These are phyloP conservation scores for Mycena sanguinolenta DNA, from an alignment of 768 basidiomycete genomes.

Conservation along the genomic window DNA sequence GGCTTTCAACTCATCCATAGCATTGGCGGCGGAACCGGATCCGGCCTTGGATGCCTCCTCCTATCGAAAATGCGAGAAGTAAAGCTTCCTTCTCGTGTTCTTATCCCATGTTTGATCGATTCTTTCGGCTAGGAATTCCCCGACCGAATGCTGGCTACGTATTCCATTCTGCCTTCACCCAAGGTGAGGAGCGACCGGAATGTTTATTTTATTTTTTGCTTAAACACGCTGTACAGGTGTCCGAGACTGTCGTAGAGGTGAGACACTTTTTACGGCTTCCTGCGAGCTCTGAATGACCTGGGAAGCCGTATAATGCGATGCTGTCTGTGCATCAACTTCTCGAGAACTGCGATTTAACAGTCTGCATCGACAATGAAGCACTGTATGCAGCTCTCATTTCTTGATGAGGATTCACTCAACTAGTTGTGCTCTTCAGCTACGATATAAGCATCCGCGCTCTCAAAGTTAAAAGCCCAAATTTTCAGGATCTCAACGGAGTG, in stretches of 20 bases:
- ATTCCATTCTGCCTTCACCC: slow-evolving; percentile 67
- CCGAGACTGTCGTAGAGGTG: slow-evolving; percentile 75
- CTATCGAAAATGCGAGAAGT: slow-evolving; percentile 88
- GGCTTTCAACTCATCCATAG: slow-evolving; percentile 93
- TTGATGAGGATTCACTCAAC: slow-evolving; percentile 1
- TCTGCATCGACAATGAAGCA: slow-evolving; percentile 91
- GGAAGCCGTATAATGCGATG: slow-evolving; percentile 87
- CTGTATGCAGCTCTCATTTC: slow-evolving; percentile 60
- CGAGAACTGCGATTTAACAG: slow-evolving; percentile 86
- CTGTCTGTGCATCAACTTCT: slow-evolving; percentile 91
- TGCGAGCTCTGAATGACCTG: not conserved
- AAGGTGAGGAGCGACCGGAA: slow-evolving; percentile 47
- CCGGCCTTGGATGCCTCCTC: slow-evolving; percentile 86
- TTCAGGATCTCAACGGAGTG: slow-evolving; percentile 78
- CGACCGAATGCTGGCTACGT: slow-evolving; percentile 69
- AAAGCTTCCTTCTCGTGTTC: slow-evolving; percentile 18
- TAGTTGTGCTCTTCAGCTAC: slow-evolving; percentile 60
- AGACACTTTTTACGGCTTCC: slow-evolving; percentile 60
- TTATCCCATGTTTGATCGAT: slow-evolving; percentile 22
- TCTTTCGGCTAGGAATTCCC: slow-evolving; percentile 58
- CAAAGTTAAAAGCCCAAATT: slow-evolving; percentile 74
- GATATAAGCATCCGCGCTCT: slow-evolving; percentile 77
- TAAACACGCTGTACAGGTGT: slow-evolving; percentile 50
- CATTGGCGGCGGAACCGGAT: slow-evolving; percentile 92
- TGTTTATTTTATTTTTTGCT: not conserved